A percentile compares a stretch with the other conserved stretches of the same genome.
phyloP scores from a whole-genome alignment of 1,139 yeast species.

The Eremothecium gossypii region DNA sequence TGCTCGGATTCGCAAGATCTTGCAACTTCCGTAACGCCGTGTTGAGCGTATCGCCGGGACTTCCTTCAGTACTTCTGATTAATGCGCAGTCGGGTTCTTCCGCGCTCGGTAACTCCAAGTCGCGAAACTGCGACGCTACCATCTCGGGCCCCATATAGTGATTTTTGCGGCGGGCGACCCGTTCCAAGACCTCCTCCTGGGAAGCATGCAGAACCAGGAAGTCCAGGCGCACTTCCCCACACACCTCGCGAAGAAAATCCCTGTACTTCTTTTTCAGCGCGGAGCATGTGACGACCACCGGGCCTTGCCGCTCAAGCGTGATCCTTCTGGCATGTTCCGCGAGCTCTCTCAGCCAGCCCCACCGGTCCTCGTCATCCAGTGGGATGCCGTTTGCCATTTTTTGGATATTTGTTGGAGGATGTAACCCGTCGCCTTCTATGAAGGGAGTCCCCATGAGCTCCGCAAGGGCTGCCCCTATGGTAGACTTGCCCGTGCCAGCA shows the following conservation, averaged over 20 bases:
- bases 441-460: conserved; percentile 37
- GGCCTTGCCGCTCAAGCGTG: conserved; percentile 30
- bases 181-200: conserved; percentile 46
- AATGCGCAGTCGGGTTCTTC: conserved; percentile 25
- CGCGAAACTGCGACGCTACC: conserved; percentile 70
- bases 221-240: conserved; percentile 38
- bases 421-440: conserved; percentile 79
- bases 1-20: no score
- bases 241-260: conserved; percentile 38
- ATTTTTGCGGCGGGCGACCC: conserved; percentile 54
- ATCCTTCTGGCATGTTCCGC: conserved; percentile 35
- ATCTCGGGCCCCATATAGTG: conserved; percentile 84
- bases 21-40: no score
- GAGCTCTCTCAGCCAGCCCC: conserved; percentile 70
- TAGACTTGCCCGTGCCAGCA: conserved; percentile 88
- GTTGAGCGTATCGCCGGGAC: conserved; percentile 4
- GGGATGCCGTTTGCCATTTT: conserved; percentile 82
- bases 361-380: conserved; percentile 77
- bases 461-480: conserved; percentile 54
- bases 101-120: conserved; percentile 59
- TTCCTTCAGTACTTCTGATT: conserved; percentile 6
- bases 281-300: conserved; percentile 69
- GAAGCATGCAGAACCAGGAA: conserved; percentile 63
- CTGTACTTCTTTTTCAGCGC: conserved; percentile 70
- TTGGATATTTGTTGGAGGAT: conserved; percentile 60